Evolutionary conservation across 371 early-diverging fungal genomes (phyloP).

Genomic region (Lichtheimia corymbifera): DNA sequence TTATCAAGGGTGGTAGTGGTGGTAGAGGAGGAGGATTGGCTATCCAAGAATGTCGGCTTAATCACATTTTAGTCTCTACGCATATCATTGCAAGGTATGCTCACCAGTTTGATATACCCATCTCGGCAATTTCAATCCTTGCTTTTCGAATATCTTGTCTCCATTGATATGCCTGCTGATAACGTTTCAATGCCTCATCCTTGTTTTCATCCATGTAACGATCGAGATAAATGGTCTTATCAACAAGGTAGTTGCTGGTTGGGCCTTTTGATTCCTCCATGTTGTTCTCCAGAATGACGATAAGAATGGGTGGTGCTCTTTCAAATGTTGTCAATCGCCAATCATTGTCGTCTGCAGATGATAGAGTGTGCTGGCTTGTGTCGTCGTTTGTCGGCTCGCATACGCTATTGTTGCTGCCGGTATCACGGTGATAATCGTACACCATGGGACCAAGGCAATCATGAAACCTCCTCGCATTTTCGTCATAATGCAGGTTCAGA

Average conservation of each 20-base stretch:
- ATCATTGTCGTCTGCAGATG: neutral
- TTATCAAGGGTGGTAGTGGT: conserved; percentile 9
- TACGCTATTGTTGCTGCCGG: no score
- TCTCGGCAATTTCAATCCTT: conserved; percentile 11
- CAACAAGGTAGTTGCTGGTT: conserved; percentile 16
- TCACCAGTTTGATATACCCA: conserved; percentile 8
- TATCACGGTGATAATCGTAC: conserved; percentile 21
- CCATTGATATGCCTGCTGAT: conserved; percentile 27
- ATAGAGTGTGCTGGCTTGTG: conserved; percentile 1
- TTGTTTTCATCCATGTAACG: conserved; percentile 39
- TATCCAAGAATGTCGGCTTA: neutral
- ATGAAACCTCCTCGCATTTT: conserved; percentile 27
- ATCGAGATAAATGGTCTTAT: conserved; percentile 42
- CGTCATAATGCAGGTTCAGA: conserved; percentile 21
- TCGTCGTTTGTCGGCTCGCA: neutral
- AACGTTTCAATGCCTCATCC: conserved; percentile 20
- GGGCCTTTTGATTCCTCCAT: neutral
- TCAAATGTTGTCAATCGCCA: conserved; percentile 39
- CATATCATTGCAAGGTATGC: conserved; percentile 3
- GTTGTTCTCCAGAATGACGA: conserved; percentile 30
- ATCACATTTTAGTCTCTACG: conserved; percentile 1
- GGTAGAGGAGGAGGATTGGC: neutral
- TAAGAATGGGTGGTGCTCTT: conserved; percentile 36
- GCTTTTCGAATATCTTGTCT: conserved; percentile 19
- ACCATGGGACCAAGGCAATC: conserved; percentile 44